Evolutionary conservation across 768 basidiomycete genomes (phyloP), one percentile per base, ranked within the genome.

Genomic region (Roridomyces roridus): DNA sequence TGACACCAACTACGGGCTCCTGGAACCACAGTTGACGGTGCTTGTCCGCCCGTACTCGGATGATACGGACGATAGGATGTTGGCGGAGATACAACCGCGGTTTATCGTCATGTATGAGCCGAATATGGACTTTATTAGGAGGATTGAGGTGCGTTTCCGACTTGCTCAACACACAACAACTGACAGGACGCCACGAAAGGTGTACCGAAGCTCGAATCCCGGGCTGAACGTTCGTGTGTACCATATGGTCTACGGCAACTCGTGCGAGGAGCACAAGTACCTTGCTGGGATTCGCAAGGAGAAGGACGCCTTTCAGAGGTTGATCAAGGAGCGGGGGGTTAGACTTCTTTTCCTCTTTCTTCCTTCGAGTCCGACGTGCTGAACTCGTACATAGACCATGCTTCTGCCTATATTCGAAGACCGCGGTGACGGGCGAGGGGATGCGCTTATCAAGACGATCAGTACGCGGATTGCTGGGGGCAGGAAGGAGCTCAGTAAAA

Each of bases 91-190:
- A 8, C 80, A 89, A 57, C 97, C 97, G 2, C 85, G 88, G 59
- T 98, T 95, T 68, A 88, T 99, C 48, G 86, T 98, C 43, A 93
- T 98, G 90, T 94, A 90, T 62, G 97, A 99, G 67, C 95, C 96
- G 3, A 91, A 87, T 65, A 88, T 94, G 68, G 91, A 96, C 48
- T 99, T 98, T 65, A 85, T 98, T 34, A 80, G 97, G 24, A 83
- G 97, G 1, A 80, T 99, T 23, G 96, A 99, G 81, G 96, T 93
- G 49, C 48, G 17, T 37, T 4, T 24, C 6, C 21, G 10, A 5
- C 37, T 17, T 21, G n/a, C 5, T 36, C 35, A 6, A 12, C 12
- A 37, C 7, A 34, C 6, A 9, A 28, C 42, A 41, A 8, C n/a
- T 18, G 34, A n/a, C 35, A 6, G 29, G 34, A 64, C 17, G 10